Base-by-base conservation (phyloP, 2,329 filamentous ascomycete genomes). In the Claviceps sp. region DNA sequence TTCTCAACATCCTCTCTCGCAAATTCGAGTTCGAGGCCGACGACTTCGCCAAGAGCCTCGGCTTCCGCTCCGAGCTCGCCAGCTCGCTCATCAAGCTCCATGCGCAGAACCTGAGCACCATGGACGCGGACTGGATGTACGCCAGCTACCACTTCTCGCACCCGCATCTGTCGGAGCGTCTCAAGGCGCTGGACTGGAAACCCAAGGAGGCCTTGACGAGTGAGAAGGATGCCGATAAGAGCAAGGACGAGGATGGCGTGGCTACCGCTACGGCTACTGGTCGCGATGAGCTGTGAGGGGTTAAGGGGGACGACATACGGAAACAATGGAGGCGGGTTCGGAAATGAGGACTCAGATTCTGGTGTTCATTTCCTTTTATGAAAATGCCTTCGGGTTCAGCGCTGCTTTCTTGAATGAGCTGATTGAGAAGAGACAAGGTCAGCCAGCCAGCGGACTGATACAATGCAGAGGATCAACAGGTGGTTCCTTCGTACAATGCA, bases 101-200 rank as follows among this genome's bases (percentile, higher is more conserved):
- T 71, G 88, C 96, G 63, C 90, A 97, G 74, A 98, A 98, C 66
- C 77, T 98, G 59, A 95, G 88, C 70, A 94, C 88, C 55, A 97
- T 98, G 91, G 93, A 98, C 62, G 93, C 93, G 29, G 94, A 98
- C 71, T 95, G 87, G 86, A 82, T 96, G 79, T 98, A 95, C 69
- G 93, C 93, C 50, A 94, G 85, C 71, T 98, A 97, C 76, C 90
- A 98, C 73, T 96, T 94, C 77, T 96, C 91, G 23, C 93, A 98
- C 71, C 93, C 93, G 1, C 96, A 97, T 59, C 75, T 98, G 58
- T 86, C 90, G 1, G 94, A 98, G 77, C 82, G 93, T 62, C 76
- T 98, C 61, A 88, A 86, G 68, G 93, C 91, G 1, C 78, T 98
- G 54, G 84, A 87, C 57, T 98, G 91, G 90, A 82, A 83, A 63